phyloP scores from a whole-genome alignment of 768 basidiomycete species.

The Russula dissimulans region DNA sequence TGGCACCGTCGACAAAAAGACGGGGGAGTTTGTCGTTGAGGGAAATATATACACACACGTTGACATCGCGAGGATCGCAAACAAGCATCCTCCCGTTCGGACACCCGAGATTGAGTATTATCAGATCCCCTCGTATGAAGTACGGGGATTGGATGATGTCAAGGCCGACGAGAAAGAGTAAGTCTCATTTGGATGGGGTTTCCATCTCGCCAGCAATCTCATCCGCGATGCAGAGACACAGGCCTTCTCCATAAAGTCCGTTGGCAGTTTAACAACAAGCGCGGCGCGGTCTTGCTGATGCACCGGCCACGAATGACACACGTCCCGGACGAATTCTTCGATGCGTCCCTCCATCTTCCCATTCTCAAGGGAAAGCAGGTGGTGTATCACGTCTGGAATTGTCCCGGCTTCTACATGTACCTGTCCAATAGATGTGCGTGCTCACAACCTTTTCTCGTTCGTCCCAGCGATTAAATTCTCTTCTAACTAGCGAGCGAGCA shows the following conservation, averaged over 20 bases:
- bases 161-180: background rate
- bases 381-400: background rate
- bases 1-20: background rate
- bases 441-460: too few species aligned
- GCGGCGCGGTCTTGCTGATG: conserved; percentile 13
- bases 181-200: background rate
- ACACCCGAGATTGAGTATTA: background rate
- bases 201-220: background rate
- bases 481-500: background rate
- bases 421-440: conserved; percentile 3
- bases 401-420: conserved; percentile 11
- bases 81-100: background rate
- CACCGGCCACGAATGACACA: background rate
- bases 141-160: background rate
- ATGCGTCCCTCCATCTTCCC: background rate
- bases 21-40: conserved; percentile 1
- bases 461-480: background rate
- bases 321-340: conserved; percentile 1
- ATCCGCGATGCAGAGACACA: background rate
- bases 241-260: background rate
- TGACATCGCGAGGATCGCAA: background rate
- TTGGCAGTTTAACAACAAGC: conserved; percentile 1
- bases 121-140: conserved; percentile 4
- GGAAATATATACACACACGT: conserved; percentile 8
- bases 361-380: conserved; percentile 1